These are phyloP conservation scores for Tetraselmis striata DNA, from an alignment of 139 green algal species.

Conservation along the genomic window DNA sequence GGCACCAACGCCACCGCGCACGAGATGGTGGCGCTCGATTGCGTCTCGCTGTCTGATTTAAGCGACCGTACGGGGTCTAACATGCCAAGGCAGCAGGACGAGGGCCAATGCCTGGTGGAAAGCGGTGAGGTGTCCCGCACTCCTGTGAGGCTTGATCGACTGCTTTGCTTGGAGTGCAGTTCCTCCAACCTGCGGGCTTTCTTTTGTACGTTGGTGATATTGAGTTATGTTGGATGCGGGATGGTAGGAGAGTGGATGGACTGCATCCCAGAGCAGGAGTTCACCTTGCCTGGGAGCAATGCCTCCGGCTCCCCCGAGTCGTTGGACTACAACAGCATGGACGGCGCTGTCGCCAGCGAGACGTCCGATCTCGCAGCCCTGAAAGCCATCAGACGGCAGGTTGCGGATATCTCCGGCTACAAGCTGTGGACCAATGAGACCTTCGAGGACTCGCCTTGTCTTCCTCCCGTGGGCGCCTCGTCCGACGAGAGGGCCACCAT, in stretches of 20 bases:
- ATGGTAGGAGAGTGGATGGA: not conserved
- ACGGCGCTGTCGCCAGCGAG: not conserved
- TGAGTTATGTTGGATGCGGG: too few relatives aligned
- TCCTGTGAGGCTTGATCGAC: too few relatives aligned
- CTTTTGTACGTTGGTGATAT: too few relatives aligned
- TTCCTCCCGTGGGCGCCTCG: not conserved
- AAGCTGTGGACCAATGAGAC: not conserved
- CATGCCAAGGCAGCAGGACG: not conserved
- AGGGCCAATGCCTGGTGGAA: not conserved
- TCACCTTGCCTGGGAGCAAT: too few relatives aligned
- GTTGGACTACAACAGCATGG: not conserved
- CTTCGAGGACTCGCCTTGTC: not conserved
- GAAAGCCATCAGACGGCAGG: not conserved
- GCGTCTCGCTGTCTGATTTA: too few relatives aligned
- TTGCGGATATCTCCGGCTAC: not conserved
- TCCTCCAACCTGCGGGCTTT: too few relatives aligned
- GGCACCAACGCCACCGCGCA: too few relatives aligned
- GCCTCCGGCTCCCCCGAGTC: not conserved
- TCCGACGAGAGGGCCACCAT: not conserved
- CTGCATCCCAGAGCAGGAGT: not conserved
- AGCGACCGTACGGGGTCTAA: too few relatives aligned
- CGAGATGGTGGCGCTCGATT: too few relatives aligned
- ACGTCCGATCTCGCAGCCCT: not conserved
- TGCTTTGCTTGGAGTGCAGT: too few relatives aligned
- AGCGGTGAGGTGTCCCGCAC: too few relatives aligned